A percentile compares a stretch with the other conserved stretches of the same genome.
phyloP scores from a whole-genome alignment of 768 basidiomycete species.

The Galerina sulciceps region DNA sequence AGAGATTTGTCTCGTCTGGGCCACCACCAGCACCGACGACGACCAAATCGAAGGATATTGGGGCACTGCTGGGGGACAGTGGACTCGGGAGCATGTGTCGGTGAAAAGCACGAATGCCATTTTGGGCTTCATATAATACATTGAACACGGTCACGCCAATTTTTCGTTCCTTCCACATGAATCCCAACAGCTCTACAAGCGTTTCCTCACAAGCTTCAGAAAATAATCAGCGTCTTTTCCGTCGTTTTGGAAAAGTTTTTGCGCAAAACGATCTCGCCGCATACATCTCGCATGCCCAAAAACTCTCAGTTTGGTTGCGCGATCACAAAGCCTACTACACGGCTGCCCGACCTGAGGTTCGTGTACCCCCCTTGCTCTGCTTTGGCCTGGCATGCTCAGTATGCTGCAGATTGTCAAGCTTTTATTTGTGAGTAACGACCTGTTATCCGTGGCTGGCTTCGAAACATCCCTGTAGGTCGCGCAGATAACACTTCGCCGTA shows the following conservation, averaged over 20 bases:
- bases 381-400: constrained; percentile 1
- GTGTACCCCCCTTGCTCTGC: constrained; percentile 9
- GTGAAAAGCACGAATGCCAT: constrained; percentile 5
- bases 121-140: not conserved
- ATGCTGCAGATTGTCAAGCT: constrained; percentile 50
- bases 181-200: not conserved
- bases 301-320: constrained; percentile 47
- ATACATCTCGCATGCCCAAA: constrained; percentile 33
- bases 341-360: constrained; percentile 51
- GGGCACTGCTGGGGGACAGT: constrained; percentile 10
- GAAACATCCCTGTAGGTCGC: constrained; percentile 34
- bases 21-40: constrained; percentile 88
- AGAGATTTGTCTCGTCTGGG: constrained; percentile 87
- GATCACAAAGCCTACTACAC: constrained; percentile 57
- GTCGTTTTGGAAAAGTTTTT: constrained; percentile 36
- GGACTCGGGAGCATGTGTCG: constrained; percentile 10
- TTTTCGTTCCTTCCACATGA: not conserved
- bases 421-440: constrained; percentile 40
- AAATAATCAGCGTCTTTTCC: constrained; percentile 46
- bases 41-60: constrained; percentile 67
- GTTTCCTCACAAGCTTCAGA: constrained; percentile 16
- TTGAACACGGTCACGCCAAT: constrained; percentile 16
- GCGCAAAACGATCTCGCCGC: constrained; percentile 18
- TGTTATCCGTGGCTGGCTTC: not conserved
- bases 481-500: constrained; percentile 36